Percentiles rank a stretch among this genome's conserved stretches.
Conservation (phyloP, 2,329 filamentous ascomycete species). For the Exophiala viscosa region DNA sequence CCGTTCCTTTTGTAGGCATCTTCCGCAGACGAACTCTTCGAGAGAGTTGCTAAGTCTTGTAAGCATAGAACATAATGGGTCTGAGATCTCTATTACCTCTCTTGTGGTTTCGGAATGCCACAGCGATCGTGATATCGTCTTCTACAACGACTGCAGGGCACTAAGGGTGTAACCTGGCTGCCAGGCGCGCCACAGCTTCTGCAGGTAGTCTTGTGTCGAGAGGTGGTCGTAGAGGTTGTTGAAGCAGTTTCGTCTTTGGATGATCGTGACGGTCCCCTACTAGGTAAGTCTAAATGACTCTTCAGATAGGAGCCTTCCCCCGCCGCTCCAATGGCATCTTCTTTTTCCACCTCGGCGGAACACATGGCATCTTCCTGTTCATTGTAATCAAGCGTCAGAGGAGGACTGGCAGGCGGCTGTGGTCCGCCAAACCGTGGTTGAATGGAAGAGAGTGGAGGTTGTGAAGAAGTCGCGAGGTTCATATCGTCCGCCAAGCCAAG, state of each 20-base stretch:
- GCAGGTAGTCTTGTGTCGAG: slow-evolving; percentile 12
- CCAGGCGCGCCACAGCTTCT: slow-evolving; percentile 18
- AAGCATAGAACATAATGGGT: neutral
- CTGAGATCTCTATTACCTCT: slow-evolving; percentile 5
- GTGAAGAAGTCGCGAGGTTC: too few relatives aligned
- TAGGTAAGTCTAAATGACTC: neutral
- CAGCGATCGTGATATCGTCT: slow-evolving; percentile 21
- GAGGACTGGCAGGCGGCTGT: neutral
- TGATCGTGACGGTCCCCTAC: neutral
- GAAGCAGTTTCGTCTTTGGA: slow-evolving; percentile 12
- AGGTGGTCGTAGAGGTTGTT: slow-evolving; percentile 8
- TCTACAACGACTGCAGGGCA: slow-evolving; percentile 16
- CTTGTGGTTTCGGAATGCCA: slow-evolving; percentile 18
- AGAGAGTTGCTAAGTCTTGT: slow-evolving; percentile 5
- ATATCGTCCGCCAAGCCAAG: too few relatives aligned
- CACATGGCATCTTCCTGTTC: too few relatives aligned
- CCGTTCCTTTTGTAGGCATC: slow-evolving; percentile 12
- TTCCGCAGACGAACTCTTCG: slow-evolving; percentile 20
- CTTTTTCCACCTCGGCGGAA: neutral
- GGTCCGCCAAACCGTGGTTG: too few relatives aligned
- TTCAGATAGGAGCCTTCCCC: neutral
- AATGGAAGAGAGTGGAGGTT: too few relatives aligned
- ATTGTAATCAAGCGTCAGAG: neutral
- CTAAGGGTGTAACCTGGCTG: slow-evolving; percentile 8
- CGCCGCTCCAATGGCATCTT: neutral